phyloP scores from a whole-genome alignment of 2,329 filamentous ascomycete genomes.

The Teratosphaeria pseudoeucalypti region DNA sequence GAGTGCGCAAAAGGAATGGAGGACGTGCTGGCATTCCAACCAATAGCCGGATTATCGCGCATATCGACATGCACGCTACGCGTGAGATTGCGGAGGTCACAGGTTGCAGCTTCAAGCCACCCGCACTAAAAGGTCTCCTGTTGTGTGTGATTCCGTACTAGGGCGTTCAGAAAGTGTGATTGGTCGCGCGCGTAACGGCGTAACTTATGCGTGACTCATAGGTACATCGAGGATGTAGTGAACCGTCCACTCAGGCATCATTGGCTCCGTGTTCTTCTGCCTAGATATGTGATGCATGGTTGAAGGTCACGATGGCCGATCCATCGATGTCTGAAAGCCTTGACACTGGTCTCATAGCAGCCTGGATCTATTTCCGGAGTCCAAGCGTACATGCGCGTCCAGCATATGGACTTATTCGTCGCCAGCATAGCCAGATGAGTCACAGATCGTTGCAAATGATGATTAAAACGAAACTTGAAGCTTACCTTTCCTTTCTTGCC shows the following conservation, averaged over 20 bases:
- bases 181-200: neutral
- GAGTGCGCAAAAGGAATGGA: constrained; percentile 6
- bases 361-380: neutral
- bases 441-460: neutral
- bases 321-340: neutral
- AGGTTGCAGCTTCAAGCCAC: constrained; percentile 15
- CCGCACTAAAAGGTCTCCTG: constrained; percentile 6
- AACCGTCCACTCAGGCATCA: neutral
- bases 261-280: neutral
- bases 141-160: neutral
- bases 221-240: neutral
- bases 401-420: neutral
- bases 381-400: neutral
- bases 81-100: constrained; percentile 23
- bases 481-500: constrained; percentile 25
- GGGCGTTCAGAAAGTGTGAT: neutral
- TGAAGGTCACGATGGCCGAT: too few species aligned
- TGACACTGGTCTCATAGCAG: neutral
- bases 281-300: too few species aligned
- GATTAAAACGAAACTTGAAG: constrained; percentile 5
- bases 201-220: neutral
- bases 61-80: constrained; percentile 17
- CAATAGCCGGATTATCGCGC: neutral
- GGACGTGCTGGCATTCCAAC: constrained; percentile 6
- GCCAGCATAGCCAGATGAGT: neutral